Evolutionary conservation across 768 basidiomycete genomes (phyloP), one percentile per base, ranked within the genome.

Genomic region (Suillus discolor): DNA sequence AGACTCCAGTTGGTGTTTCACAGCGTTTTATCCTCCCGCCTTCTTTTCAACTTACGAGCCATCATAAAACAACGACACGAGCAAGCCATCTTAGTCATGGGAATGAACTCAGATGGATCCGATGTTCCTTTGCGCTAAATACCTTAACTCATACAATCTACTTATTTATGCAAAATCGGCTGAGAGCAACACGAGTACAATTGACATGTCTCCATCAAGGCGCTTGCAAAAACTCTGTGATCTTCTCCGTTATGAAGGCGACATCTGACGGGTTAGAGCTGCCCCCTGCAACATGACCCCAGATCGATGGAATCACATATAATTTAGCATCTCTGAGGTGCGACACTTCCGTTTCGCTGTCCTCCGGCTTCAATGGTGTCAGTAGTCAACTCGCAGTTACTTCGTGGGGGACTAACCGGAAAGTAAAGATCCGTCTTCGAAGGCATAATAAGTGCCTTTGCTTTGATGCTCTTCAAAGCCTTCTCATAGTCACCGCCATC

Each of bases 361-460:
- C 87, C 70, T 87, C 85, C 3, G 84, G 87, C 85, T 87, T 60
- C 39, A 28, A 41, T 16, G 15, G 20, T 20, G 41, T 65, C 13
- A 70, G 60, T 20, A 39, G 20, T 60, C 45, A 20, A 13, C 34
- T 47, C 20, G 57, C 13, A 2, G 18, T 7, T 39, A 11, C 39
- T 49, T n/a, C n/a, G 13, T 18, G 15, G 42, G 31, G 25, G 51
- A 69, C 70, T 53, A 66, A 86, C 85, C 42, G 87, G 81, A 71
- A 88, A 88, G 71, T 86, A 87, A 45, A 88, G 72, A 68, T 87
- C 87, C 2, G 86, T 87, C 75, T 83, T 86, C 64, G 80, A 82
- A 23, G 87, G 87, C 84, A 88, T 87, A 41, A 88, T 82, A 44
- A 88, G 71, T 1, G 81, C 87, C 63, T 80, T 83, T 0, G 85